Base-by-base conservation (phyloP, 805 yeast genomes). In the Metschnikowia kunwiensis region DNA sequence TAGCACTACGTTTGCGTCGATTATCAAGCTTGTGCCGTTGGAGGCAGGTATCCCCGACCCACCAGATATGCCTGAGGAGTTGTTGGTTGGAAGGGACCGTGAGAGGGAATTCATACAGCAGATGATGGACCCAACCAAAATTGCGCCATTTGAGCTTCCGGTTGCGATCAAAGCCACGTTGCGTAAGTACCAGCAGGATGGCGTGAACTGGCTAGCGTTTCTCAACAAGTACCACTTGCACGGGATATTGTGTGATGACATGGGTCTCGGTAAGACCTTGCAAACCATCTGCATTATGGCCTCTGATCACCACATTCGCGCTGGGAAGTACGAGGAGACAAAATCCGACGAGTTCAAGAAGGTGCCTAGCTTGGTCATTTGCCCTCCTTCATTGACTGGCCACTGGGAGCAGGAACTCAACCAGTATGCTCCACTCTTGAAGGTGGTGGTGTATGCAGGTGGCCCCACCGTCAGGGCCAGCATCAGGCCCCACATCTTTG, bases 31-130 rank as follows among this genome's bases (percentile, higher is more conserved):
- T 44, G 97, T 93, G 14, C 99, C 99, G 5, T 72, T 93, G 41
- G 99, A 93, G 64, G 95, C 95, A 6, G 98, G 97, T 57, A 89
- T 93, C 24, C 88, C 95, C 1, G 96, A 93, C 59, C 97, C 97
- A 2, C 80, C 77, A 34, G 95, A 88, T 43, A 78, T 93, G 80
- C 94, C 97, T 1, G 70, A 71, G 38, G 87, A 85, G 30, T 68
- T 93, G 32, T 68, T 93, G 42, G 85, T 72, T 47, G 97, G 96
- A 7, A 83, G 97, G 58, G 96, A 88, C 50, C 75, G 85, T 37
- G 98, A 93, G 58, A 78, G 99, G 56, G 95, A 86, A 49, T 93
- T 93, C 49, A 84, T 93, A 39, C 84, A 83, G 49, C 98, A 93
- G 57, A 91, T 93, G 97, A 86, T 93, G 93, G 97, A 93, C 58